Conservation (phyloP, 805 yeast genomes). For the Yarrowia yakushimensis region DNA sequence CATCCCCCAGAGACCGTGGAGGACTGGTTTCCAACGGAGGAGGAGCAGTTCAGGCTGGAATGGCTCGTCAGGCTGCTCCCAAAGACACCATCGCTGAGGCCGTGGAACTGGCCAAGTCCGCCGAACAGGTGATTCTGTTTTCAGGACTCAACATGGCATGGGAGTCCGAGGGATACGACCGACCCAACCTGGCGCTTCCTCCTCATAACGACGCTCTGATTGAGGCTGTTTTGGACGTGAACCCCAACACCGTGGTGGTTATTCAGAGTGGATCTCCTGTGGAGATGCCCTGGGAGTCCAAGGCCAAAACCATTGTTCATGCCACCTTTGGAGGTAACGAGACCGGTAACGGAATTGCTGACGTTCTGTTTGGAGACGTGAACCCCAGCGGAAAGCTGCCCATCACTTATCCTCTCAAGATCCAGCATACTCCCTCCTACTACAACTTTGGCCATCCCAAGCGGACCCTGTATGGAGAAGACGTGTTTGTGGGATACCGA, state of each 20-base stretch:
- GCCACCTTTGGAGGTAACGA: conserved; percentile 61
- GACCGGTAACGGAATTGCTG: conserved; percentile 57
- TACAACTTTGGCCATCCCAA: conserved; percentile 43
- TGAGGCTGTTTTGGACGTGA: conserved; percentile 45
- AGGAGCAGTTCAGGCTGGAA: conserved; percentile 41
- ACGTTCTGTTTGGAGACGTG: conserved; percentile 55
- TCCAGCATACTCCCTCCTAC: conserved; percentile 56
- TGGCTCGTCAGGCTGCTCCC: conserved; percentile 35
- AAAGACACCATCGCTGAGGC: conserved; percentile 37
- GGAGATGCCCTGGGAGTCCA: conserved; percentile 50
- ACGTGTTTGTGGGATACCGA: conserved; percentile 60
- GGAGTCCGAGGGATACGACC: conserved; percentile 61
- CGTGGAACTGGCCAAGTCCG: conserved; percentile 32
- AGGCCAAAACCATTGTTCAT: conserved; percentile 47
- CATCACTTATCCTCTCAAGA: conserved; percentile 50
- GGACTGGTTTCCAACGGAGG: conserved; percentile 35
- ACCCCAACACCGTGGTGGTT: conserved; percentile 51
- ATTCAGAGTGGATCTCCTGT: conserved; percentile 63
- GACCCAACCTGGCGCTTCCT: conserved; percentile 51
- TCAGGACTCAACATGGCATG: conserved; percentile 54
- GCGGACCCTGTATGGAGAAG: conserved; percentile 57
- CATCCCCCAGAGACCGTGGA: conserved; percentile 32
- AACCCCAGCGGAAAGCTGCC: conserved; percentile 61
- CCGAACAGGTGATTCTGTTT: conserved; percentile 51
- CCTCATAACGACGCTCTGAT: conserved; percentile 47